A percentile compares a stretch with the other conserved stretches of the same genome.
These are phyloP conservation scores for Xylariaceae sp. DNA, from an alignment of 2,329 filamentous ascomycete species.

Conservation along the genomic window DNA sequence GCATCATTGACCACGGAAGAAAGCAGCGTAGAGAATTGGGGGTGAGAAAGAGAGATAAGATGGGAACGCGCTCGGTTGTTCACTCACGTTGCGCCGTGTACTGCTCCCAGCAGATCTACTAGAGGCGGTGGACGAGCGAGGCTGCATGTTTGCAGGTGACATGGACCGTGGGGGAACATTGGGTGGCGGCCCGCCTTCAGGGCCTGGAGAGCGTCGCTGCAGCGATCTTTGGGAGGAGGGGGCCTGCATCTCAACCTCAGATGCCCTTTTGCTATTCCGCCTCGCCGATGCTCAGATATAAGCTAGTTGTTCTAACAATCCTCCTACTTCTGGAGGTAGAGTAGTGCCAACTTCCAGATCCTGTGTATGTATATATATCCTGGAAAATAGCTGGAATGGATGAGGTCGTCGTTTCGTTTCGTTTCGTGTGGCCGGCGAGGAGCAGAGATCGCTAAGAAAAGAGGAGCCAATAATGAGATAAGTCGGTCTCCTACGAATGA, in stretches of 20 bases:
- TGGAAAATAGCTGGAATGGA: too few relatives aligned
- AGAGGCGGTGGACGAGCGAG: constrained; percentile 63
- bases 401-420: too few relatives aligned
- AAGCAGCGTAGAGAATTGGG: constrained; percentile 5
- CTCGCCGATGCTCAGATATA: too few relatives aligned
- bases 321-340: too few relatives aligned
- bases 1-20: constrained; percentile 2
- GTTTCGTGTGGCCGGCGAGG: too few relatives aligned
- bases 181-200: constrained; percentile 50
- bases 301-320: too few relatives aligned
- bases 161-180: constrained; percentile 53
- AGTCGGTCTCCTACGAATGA: too few relatives aligned
- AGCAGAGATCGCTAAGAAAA: too few relatives aligned
- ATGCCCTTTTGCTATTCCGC: too few relatives aligned
- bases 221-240: constrained; percentile 49
- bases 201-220: constrained; percentile 61
- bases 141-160: constrained; percentile 56
- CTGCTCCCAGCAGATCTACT: constrained; percentile 51
- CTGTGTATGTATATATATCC: too few relatives aligned
- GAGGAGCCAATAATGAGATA: too few relatives aligned
- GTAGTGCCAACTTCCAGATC: too few relatives aligned
- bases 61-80: constrained; percentile 11
- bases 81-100: constrained; percentile 56
- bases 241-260: constrained; percentile 42
- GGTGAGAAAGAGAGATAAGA: constrained; percentile 9